Percentiles rank a stretch among this genome's conserved stretches.
phyloP scores from a whole-genome alignment of 306 rosid species.

The Medicago truncatula region MtrunA17r5.0-ANR NC_053045.1:4238001-4238500 shows the following conservation, averaged over 20 bases:
- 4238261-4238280: constrained; percentile 28
- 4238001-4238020: no score
- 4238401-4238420: constrained; percentile 40
- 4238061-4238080: no score
- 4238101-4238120: not conserved
- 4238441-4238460: constrained; percentile 40
- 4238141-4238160: constrained; percentile 11
- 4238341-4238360: constrained; percentile 23
- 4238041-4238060: no score
- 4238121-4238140: not conserved
- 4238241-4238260: constrained; percentile 17
- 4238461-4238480: constrained; percentile 41
- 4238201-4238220: not conserved
- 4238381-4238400: constrained; percentile 41
- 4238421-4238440: constrained; percentile 24
- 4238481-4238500: constrained; percentile 28
- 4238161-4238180: not conserved
- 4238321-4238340: constrained; percentile 30
- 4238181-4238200: not conserved
- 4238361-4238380: constrained; percentile 21
- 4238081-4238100: no score
- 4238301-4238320: constrained; percentile 21
- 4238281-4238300: constrained; percentile 25
- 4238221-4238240: not conserved
- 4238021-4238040: no score